Percentiles rank a stretch among this genome's conserved stretches.
phyloP scores from a whole-genome alignment of 2,329 filamentous ascomycete species.

The Diaporthe sp. region DNA sequence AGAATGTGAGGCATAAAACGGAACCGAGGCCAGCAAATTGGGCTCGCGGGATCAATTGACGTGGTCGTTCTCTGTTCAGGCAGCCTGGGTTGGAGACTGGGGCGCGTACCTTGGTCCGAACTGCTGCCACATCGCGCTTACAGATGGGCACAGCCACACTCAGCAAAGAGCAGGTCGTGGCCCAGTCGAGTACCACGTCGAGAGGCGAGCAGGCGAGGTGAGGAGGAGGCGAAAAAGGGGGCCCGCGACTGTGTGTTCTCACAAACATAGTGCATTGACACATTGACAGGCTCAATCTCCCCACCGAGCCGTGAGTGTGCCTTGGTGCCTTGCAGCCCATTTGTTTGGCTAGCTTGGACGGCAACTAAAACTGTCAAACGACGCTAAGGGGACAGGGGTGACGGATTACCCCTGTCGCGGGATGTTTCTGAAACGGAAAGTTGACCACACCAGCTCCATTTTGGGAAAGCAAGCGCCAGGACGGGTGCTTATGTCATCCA shows the following conservation, averaged over 20 bases:
- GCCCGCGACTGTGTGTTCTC: not conserved
- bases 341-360: too few relatives aligned
- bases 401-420: conserved; percentile 11
- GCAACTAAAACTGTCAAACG: conserved; percentile 34
- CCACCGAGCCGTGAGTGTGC: conserved; percentile 2
- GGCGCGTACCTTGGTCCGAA: not conserved
- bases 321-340: too few relatives aligned
- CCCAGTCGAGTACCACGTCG: not conserved
- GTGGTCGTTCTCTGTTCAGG: not conserved
- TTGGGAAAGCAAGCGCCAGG: not conserved
- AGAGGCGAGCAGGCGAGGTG: conserved; percentile 9
- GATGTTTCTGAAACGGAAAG: conserved; percentile 32
- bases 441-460: conserved; percentile 3
- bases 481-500: conserved; percentile 16
- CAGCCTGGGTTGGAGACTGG: not conserved
- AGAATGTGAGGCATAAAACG: not conserved
- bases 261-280: conserved; percentile 19
- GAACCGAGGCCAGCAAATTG: not conserved
- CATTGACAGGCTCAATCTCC: conserved; percentile 21
- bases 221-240: conserved; percentile 9
- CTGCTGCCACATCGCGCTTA: not conserved
- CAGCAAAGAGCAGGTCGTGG: not conserved
- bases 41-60: conserved; percentile 1
- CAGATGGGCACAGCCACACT: not conserved
- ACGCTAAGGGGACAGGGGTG: conserved; percentile 11